Conservation (phyloP, 2,329 filamentous ascomycete genomes). For the Coccinonectria pachysandricola region DNA sequence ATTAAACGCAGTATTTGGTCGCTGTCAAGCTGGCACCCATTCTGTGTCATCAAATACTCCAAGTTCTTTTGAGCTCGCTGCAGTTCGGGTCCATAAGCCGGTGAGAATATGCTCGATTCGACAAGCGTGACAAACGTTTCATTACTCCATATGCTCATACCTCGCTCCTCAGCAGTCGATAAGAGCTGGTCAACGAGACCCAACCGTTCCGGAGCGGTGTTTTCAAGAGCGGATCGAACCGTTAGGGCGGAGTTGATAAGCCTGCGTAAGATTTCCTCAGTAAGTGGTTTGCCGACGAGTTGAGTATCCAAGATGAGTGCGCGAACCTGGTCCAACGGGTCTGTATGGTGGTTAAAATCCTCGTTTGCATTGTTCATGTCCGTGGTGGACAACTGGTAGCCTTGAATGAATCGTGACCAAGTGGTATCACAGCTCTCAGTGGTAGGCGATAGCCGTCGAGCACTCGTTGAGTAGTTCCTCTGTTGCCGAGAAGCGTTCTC, state of each 20-base stretch:
- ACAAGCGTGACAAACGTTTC: constrained; percentile 41
- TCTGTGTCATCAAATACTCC: constrained; percentile 32
- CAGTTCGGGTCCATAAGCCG: constrained; percentile 23
- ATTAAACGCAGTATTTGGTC: constrained; percentile 33
- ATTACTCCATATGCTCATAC: constrained; percentile 30
- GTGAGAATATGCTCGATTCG: constrained; percentile 26
- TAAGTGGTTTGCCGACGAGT: constrained; percentile 25
- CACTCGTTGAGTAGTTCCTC: constrained; percentile 24
- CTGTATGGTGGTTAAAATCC: background rate
- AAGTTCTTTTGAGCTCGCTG: constrained; percentile 33
- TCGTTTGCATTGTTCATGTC: background rate
- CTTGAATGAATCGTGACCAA: too few relatives aligned
- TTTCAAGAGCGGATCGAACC: constrained; percentile 9
- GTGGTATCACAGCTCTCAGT: too few relatives aligned
- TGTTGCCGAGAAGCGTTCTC: constrained; percentile 24
- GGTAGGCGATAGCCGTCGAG: constrained; percentile 13
- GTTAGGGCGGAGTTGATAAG: constrained; percentile 31
- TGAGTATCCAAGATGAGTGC: constrained; percentile 29
- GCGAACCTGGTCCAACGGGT: constrained; percentile 14
- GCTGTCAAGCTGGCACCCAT: constrained; percentile 26
- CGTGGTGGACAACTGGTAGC: background rate
- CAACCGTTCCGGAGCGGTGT: constrained; percentile 21
- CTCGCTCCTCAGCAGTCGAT: constrained; percentile 34
- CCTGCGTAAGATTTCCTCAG: constrained; percentile 23
- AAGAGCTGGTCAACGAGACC: constrained; percentile 33